A percentile compares a stretch with the other conserved stretches of the same genome.
Evolutionary conservation across 116 monocot genomes (phyloP).

Genomic region (Cymodocea nodosa): DNA sequence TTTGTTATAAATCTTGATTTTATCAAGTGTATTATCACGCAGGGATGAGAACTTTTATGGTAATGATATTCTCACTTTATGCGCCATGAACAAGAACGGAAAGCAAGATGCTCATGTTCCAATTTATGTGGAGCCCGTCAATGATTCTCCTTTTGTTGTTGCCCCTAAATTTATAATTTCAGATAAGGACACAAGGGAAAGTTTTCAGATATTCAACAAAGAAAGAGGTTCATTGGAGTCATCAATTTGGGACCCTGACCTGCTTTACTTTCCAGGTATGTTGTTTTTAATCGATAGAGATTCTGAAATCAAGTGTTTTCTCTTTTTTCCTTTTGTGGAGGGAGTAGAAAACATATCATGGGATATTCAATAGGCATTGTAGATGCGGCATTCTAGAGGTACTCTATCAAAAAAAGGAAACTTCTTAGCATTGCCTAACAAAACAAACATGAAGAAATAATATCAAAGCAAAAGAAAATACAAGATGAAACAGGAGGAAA

Average conservation of each 20-base stretch:
- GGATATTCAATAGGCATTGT: not conserved
- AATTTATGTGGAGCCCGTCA: slow-evolving; percentile 62
- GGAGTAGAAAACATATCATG: not conserved
- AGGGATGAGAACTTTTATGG: slow-evolving; percentile 84
- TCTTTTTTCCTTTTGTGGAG: slow-evolving; percentile 3
- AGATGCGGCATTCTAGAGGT: too few relatives aligned
- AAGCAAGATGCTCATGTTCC: slow-evolving; percentile 52
- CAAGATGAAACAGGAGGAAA: too few relatives aligned
- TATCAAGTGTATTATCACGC: slow-evolving; percentile 5
- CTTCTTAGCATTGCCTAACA: too few relatives aligned
- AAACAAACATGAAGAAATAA: too few relatives aligned
- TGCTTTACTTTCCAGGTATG: slow-evolving; percentile 59
- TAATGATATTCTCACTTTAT: slow-evolving; percentile 55
- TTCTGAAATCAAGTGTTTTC: not conserved
- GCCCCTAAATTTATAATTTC: slow-evolving; percentile 51
- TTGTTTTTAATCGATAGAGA: not conserved
- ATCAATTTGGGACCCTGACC: slow-evolving; percentile 48
- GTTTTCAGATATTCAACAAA: slow-evolving; percentile 52
- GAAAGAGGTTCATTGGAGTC: slow-evolving; percentile 42
- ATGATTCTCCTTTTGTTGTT: slow-evolving; percentile 63
- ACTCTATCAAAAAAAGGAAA: too few relatives aligned
- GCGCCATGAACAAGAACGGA: slow-evolving; percentile 60
- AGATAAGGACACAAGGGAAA: slow-evolving; percentile 22
- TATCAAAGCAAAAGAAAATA: too few relatives aligned
- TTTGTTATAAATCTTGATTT: too few relatives aligned